Conservation (phyloP, 257 asterid genomes). For the Nicotiana tabacum region DNA sequence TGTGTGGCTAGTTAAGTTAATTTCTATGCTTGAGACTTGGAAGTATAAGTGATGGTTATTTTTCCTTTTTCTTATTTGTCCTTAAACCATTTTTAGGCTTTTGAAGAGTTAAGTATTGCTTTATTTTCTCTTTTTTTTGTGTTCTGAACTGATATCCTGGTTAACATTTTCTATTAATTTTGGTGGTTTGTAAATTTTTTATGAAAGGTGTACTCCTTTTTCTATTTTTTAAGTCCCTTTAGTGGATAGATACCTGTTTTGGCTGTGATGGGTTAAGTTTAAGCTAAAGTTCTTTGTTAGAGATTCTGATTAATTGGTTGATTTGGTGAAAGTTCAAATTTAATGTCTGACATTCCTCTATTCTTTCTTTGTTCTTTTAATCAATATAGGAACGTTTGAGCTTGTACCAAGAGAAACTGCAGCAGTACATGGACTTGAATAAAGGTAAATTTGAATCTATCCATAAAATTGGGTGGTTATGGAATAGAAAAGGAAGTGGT, state of each 20-base stretch:
- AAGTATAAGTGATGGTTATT: background rate
- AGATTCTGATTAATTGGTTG: background rate
- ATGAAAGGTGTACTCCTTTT: background rate
- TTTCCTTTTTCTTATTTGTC: background rate
- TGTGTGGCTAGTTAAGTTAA: background rate
- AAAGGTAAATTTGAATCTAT: constrained; percentile 48
- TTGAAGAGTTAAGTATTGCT: background rate
- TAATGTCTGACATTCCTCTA: constrained; percentile 3
- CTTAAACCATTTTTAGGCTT: background rate
- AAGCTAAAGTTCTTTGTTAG: background rate
- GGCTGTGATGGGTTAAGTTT: background rate
- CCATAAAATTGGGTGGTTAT: background rate
- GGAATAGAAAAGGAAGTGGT: background rate
- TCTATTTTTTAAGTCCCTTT: background rate
- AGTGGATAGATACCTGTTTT: background rate
- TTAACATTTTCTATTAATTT: no score
- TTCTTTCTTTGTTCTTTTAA: background rate
- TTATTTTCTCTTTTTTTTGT: background rate
- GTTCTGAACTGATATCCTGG: background rate
- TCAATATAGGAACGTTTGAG: constrained; percentile 68
- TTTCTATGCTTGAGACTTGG: background rate
- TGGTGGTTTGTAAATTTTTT: background rate
- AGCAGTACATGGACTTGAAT: constrained; percentile 53
- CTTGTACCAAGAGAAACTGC: constrained; percentile 76
- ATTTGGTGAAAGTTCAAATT: background rate